Conservation (phyloP, 1,139 yeast species). For the Candida labiduridarum region DNA sequence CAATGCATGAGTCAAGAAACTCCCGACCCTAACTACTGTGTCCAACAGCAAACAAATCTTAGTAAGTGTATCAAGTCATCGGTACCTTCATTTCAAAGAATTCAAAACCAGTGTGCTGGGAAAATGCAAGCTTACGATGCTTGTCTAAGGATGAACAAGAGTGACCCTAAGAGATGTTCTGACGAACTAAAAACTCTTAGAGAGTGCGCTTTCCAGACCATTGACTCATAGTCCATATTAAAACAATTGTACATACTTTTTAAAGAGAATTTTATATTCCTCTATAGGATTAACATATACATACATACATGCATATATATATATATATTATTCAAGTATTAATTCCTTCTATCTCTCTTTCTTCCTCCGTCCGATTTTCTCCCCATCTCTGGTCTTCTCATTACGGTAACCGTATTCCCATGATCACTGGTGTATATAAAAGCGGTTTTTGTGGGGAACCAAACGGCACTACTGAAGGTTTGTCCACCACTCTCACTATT, state of each 20-base stretch:
- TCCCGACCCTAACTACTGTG: constrained; percentile 51
- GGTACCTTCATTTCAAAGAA: constrained; percentile 67
- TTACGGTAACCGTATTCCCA: constrained; percentile 33
- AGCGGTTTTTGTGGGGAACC: constrained; percentile 45
- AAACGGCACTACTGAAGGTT: constrained; percentile 36
- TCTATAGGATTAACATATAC: neutral
- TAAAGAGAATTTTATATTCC: neutral
- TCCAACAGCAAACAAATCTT: constrained; percentile 50
- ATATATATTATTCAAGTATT: neutral
- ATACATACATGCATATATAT: neutral
- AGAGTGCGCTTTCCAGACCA: constrained; percentile 38
- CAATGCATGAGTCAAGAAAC: constrained; percentile 56
- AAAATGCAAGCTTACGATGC: constrained; percentile 61
- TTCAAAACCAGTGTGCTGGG: constrained; percentile 58
- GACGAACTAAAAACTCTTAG: constrained; percentile 33
- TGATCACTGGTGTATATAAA: constrained; percentile 37
- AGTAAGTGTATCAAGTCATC: constrained; percentile 57
- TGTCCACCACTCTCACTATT: constrained; percentile 39
- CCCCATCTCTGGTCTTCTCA: constrained; percentile 20
- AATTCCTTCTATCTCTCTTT: neutral
- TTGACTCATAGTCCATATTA: constrained; percentile 13
- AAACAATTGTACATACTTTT: neutral
- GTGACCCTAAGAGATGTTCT: constrained; percentile 40
- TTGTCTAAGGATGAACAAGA: constrained; percentile 49
- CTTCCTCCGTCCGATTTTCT: neutral